Evolutionary conservation across 2,329 filamentous ascomycete genomes (phyloP).

Genomic region (Talaromyces pinophilus): DNA sequence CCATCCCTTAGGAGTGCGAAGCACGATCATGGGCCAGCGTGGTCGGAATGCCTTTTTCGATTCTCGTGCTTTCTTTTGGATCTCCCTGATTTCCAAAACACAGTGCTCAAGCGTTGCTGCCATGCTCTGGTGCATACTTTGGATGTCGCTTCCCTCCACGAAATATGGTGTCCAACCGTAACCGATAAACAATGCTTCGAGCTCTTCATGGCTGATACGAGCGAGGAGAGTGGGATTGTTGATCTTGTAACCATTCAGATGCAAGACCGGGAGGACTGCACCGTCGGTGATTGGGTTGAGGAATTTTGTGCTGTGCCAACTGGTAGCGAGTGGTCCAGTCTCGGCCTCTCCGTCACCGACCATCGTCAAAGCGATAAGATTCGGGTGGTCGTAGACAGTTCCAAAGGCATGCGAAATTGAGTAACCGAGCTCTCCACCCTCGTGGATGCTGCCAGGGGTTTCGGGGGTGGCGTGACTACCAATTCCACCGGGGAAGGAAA

Average conservation of each 20-base stretch:
- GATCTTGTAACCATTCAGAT: conserved; percentile 84
- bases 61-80: conserved; percentile 71
- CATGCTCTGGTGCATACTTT: conserved; percentile 81
- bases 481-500: conserved; percentile 78
- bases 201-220: conserved; percentile 71
- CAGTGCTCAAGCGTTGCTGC: conserved; percentile 73
- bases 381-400: conserved; percentile 71
- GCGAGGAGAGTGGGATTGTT: conserved; percentile 75
- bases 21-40: conserved; percentile 76
- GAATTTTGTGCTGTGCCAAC: conserved; percentile 82
- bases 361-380: conserved; percentile 74
- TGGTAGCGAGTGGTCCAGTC: conserved; percentile 74
- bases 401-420: conserved; percentile 78
- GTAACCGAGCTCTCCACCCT: conserved; percentile 81
- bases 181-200: conserved; percentile 67
- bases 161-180: conserved; percentile 81
- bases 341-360: conserved; percentile 82
- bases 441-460: conserved; percentile 74
- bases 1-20: conserved; percentile 79
- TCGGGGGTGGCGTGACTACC: conserved; percentile 77
- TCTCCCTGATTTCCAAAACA: conserved; percentile 66
- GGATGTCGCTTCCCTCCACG: conserved; percentile 72
- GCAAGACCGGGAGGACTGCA: conserved; percentile 73
- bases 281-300: conserved; percentile 77
- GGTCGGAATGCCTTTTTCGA: conserved; percentile 69